A percentile compares a stretch with the other conserved stretches of the same genome.
phyloP scores from a whole-genome alignment of 139 green algal genomes.

The Microglena sp. region DNA sequence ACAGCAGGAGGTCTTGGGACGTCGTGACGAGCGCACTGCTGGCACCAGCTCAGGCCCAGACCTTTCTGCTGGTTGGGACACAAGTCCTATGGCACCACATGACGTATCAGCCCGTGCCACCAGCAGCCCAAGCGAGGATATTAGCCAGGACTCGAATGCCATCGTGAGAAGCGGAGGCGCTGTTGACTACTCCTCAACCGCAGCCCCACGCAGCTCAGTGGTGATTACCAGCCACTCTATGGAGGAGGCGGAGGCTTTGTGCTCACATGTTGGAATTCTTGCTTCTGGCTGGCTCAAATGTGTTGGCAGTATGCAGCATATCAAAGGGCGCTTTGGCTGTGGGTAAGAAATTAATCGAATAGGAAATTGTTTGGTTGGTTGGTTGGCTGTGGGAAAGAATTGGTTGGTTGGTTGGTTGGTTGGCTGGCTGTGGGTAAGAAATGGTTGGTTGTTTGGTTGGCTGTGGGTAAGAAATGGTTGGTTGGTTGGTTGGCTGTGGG shows the following conservation, averaged over 20 bases:
- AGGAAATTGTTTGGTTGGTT: too few relatives aligned
- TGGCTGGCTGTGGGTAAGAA: too few relatives aligned
- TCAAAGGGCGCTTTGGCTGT: too few relatives aligned
- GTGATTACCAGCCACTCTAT: conserved; percentile 81
- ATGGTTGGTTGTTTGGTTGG: too few relatives aligned
- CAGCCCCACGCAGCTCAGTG: conserved; percentile 37
- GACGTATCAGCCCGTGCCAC: neutral
- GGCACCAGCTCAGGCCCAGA: neutral
- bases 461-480: too few relatives aligned
- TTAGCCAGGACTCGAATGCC: neutral
- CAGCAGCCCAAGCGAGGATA: conserved; percentile 1
- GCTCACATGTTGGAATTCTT: conserved; percentile 11
- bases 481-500: too few relatives aligned
- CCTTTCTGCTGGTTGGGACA: neutral
- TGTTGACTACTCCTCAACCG: neutral
- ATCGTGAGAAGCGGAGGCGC: neutral
- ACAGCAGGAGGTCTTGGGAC: neutral
- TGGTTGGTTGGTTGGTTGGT: too few relatives aligned
- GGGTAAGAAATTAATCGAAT: too few relatives aligned
- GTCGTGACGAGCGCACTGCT: conserved; percentile 25
- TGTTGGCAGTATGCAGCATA: neutral
- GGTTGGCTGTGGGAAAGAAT: too few relatives aligned
- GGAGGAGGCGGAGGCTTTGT: conserved; percentile 92
- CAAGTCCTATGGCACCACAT: neutral
- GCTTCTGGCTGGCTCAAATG: neutral